Percentiles rank a stretch among this genome's conserved stretches.
These are phyloP conservation scores for Aspergillus olivimuriae DNA, from an alignment of 495 filamentous ascomycete genomes.

Conservation along the genomic window DNA sequence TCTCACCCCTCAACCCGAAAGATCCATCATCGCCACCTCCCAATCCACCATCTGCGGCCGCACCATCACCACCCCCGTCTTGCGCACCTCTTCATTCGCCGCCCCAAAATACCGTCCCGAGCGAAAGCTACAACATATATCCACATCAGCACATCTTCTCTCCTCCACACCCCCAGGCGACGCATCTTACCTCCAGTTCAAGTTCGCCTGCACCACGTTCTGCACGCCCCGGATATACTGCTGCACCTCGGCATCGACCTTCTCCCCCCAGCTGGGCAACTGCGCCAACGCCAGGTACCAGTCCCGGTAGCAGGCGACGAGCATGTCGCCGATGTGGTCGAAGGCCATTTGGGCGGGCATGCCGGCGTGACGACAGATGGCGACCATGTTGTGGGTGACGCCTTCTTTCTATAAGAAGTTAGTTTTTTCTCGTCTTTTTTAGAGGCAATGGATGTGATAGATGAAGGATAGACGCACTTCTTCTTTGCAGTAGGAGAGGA, in stretches of 20 bases:
- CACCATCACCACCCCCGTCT: conserved; percentile 11
- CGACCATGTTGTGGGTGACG: conserved; percentile 27
- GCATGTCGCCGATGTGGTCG: conserved; percentile 18
- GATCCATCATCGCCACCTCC: background rate
- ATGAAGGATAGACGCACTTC: conserved; percentile 8
- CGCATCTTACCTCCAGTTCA: conserved; percentile 28
- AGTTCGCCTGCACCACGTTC: conserved; percentile 23
- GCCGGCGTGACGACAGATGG: conserved; percentile 20
- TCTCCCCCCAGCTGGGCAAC: conserved; percentile 26
- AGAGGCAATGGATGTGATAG: background rate
- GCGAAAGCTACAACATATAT: conserved; percentile 17
- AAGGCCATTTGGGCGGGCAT: conserved; percentile 25
- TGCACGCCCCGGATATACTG: conserved; percentile 27
- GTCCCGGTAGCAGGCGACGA: conserved; percentile 19
- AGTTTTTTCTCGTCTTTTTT: background rate
- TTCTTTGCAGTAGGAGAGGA: conserved; percentile 26
- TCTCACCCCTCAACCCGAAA: background rate
- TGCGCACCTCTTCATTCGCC: conserved; percentile 11
- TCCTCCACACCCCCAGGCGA: too few relatives aligned
- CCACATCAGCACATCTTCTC: too few relatives aligned
- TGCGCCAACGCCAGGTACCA: conserved; percentile 26
- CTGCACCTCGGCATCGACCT: conserved; percentile 21
- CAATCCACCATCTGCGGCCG: background rate
- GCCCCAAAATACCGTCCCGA: conserved; percentile 18
- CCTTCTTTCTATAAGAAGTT: conserved; percentile 17